Evolutionary conservation across 108 stramenopile species (phyloP).

Genomic region (Chaetoceros tenuissimus): DNA sequence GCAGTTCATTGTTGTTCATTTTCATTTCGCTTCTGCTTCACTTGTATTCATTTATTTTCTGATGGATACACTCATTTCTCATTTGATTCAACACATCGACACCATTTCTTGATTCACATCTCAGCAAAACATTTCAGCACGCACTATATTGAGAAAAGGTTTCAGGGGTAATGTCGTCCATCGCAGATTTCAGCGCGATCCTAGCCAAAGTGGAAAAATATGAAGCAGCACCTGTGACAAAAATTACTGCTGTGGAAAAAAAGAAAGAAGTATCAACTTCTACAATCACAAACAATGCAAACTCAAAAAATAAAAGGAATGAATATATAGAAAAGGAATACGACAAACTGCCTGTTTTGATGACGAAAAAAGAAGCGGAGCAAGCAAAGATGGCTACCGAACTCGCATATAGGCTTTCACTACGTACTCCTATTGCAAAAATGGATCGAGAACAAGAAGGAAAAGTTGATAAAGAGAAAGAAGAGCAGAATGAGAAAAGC

Average conservation of each 20-base stretch:
- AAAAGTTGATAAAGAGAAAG: conserved; percentile 1
- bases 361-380: neutral
- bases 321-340: neutral
- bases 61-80: too few species aligned
- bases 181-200: too few species aligned
- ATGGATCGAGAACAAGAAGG: conserved; percentile 4
- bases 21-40: too few species aligned
- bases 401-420: neutral
- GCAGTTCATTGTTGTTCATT: too few species aligned
- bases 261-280: neutral
- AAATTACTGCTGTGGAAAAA: neutral
- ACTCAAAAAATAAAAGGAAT: conserved; percentile 4
- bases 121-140: too few species aligned
- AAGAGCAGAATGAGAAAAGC: conserved; percentile 18
- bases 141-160: too few species aligned
- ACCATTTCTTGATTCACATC: too few species aligned
- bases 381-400: neutral
- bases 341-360: neutral
- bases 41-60: too few species aligned
- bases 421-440: neutral
- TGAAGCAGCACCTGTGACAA: neutral
- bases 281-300: neutral
- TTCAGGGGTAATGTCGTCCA: too few species aligned
- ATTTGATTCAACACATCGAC: too few species aligned
- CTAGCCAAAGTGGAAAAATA: too few species aligned